Evolutionary conservation across 768 basidiomycete species (phyloP), one percentile per base, ranked within the genome.

Genomic region (Holtermanniella nyarrowii): DNA sequence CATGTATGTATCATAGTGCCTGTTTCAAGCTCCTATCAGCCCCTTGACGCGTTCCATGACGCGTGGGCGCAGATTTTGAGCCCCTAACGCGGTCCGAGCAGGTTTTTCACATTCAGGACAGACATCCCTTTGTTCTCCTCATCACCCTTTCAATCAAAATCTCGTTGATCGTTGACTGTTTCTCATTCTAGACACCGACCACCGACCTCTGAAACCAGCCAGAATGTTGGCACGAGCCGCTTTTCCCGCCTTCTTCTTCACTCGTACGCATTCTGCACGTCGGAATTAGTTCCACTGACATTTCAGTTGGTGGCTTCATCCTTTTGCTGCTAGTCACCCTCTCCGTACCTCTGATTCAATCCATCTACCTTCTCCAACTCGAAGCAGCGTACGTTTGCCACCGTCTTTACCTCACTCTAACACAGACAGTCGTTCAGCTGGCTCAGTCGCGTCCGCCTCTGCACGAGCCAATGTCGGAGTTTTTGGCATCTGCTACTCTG

Each of bases 401-500:
- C 77, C 42, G 50, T 59, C 52, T 70, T 69, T 42, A 74, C 76
- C 58, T 69, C 21, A 25, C 14, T 48, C 24, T 42, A 1, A 46
- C 53, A 7, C 58, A 49, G 14, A 18, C 42, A 24, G 41, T 18
- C 24, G 18, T 50, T 5, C 40, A 7, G 11, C 25, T 31, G 18
- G 16, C 18, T 20, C 48, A 11, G 18, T 16, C 22, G 11, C 41
- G 26, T 2, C 41, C 37, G 2, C 20, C 20, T 50, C 21, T n/a
- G 16, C 40, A 20, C 62, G 62, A 44, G 78, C 87, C 10, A 77
- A 80, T 27, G 83, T 88, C 55, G 88, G 88, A 3, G 82, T 88
- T 4, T 88, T 86, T 83, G 88, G 88, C 0, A 76, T 82, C 27
- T 90, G 88, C 70, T 81, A 81, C 0, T 76, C 77, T 25, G 73